These are phyloP conservation scores for Arachnopeziza araneosa DNA, from an alignment of 2,329 filamentous ascomycete species.

Conservation along the genomic window DNA sequence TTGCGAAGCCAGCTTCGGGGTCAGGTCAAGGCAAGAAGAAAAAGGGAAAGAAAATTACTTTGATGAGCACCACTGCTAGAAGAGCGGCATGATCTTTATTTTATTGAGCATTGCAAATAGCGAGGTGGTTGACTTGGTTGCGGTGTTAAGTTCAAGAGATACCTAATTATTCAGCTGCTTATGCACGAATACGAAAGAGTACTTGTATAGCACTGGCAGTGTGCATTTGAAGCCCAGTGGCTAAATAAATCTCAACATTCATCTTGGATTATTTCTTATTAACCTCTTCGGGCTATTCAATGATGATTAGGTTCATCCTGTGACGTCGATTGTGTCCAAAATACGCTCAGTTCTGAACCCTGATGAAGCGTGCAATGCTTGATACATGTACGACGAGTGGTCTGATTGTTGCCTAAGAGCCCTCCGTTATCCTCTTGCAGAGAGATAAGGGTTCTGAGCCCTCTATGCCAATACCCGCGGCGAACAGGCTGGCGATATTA, in stretches of 20 bases:
- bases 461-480: not conserved
- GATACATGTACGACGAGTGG: not conserved
- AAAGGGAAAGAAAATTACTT: conserved; percentile 66
- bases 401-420: not conserved
- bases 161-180: not conserved
- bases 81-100: conserved; percentile 31
- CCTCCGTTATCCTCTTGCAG: not conserved
- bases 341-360: not conserved
- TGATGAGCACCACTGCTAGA: conserved; percentile 57
- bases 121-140: not conserved
- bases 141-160: not conserved
- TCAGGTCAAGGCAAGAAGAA: conserved; percentile 50
- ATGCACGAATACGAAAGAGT: not conserved
- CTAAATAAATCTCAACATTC: not conserved
- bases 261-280: not conserved
- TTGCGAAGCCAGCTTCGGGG: conserved; percentile 3
- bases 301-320: too few relatives aligned
- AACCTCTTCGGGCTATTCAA: not conserved
- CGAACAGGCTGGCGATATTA: not conserved
- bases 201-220: not conserved
- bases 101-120: not conserved
- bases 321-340: not conserved
- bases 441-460: not conserved
- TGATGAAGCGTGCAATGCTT: not conserved
- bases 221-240: not conserved